Conservation (phyloP, 495 filamentous ascomycete genomes). For the Podospora pseudoanserina region DNA sequence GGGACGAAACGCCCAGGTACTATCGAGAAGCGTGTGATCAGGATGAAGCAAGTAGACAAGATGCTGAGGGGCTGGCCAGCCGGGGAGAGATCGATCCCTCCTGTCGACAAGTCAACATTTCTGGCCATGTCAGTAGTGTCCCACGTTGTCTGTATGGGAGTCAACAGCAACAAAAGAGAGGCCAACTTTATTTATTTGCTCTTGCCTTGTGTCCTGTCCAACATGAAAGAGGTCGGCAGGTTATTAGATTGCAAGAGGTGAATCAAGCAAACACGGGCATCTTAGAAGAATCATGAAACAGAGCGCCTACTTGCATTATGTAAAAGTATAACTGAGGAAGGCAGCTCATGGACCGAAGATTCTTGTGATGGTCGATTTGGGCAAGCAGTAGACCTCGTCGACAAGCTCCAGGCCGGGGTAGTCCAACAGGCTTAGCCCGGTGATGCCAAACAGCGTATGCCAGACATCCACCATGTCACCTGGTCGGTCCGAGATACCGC, state of each 20-base stretch:
- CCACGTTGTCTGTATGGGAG: neutral
- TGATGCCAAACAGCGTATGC: constrained; percentile 85
- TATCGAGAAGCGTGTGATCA: too few species aligned
- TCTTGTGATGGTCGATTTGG: constrained; percentile 58
- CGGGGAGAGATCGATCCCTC: neutral
- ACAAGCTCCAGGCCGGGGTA: constrained; percentile 73
- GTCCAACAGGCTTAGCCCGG: constrained; percentile 78
- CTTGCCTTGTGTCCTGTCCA: constrained; percentile 69
- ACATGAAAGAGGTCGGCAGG: constrained; percentile 51
- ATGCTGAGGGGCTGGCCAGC: neutral
- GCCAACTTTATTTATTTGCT: constrained; percentile 50
- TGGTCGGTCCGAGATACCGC: constrained; percentile 86
- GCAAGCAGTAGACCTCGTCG: constrained; percentile 87
- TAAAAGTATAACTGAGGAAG: neutral
- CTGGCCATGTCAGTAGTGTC: neutral
- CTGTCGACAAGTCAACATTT: neutral
- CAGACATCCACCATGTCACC: constrained; percentile 97
- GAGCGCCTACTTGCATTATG: neutral
- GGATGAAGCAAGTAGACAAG: neutral
- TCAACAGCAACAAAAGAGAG: constrained; percentile 7
- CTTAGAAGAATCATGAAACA: neutral
- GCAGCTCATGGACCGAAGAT: constrained; percentile 42
- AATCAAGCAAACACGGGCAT: neutral
- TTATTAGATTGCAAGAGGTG: constrained; percentile 73
- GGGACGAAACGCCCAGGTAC: neutral